Evolutionary conservation across 495 filamentous ascomycete genomes (phyloP).

Genomic region (Friedmanniomyces simplex): DNA sequence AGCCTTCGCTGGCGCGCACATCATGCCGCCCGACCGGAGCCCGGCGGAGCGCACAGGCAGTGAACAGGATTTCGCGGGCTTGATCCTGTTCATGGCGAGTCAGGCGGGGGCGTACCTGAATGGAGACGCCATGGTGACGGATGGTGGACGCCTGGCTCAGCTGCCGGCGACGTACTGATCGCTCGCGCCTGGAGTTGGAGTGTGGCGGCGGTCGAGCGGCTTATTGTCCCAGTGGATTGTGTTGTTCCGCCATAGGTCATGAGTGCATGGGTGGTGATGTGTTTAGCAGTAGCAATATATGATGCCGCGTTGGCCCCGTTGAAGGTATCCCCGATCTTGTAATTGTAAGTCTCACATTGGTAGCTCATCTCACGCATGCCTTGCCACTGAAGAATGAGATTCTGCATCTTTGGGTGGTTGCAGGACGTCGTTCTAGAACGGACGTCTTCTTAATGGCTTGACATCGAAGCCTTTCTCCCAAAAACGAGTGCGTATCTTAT

Average conservation of each 20-base stretch:
- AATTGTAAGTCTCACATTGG: conserved; percentile 13
- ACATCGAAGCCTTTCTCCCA: no score
- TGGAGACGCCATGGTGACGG: conserved; percentile 28
- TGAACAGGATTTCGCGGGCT: conserved; percentile 32
- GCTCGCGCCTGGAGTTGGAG: no score
- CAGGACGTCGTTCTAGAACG: no score
- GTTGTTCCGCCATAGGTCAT: conserved; percentile 43
- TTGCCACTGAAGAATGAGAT: no score
- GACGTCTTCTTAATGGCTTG: no score
- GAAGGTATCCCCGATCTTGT: conserved; percentile 35
- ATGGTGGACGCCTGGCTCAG: conserved; percentile 29
- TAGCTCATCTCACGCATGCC: no score
- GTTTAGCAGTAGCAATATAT: conserved; percentile 38
- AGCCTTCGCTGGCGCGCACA: conserved; percentile 11
- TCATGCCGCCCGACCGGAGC: conserved; percentile 12
- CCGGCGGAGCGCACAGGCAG: conserved; percentile 28
- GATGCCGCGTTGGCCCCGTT: conserved; percentile 46
- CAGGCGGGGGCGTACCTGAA: conserved; percentile 31
- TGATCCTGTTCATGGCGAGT: conserved; percentile 29
- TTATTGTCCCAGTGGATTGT: conserved; percentile 8
- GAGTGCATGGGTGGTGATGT: conserved; percentile 45
- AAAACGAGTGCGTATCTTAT: no score
- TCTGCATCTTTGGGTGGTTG: no score
- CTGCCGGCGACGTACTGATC: conserved; percentile 28
- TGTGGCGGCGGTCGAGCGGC: no score